Base-by-base conservation (phyloP, 257 asterid species). In the Cruciata laevipes region DNA sequence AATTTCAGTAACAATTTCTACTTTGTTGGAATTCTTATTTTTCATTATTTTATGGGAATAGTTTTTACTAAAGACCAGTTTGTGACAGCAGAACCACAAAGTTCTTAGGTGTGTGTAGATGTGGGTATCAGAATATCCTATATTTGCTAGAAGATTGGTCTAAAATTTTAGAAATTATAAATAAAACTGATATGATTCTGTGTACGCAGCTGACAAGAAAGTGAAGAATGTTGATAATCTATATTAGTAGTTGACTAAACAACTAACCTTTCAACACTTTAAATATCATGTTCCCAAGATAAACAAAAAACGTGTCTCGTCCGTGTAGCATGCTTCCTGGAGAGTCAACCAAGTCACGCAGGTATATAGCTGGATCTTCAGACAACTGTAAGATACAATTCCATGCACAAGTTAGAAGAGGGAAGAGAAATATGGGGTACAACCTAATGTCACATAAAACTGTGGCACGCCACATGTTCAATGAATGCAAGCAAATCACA, bases 351-450 rank as follows among this genome's bases (percentile, higher is more conserved):
- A 82, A 95, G 59, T 83, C 79, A 75, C 72, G 83, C 75, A 93
- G 75, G 67, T 69, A 69, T 44, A 63, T 67, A 75, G 85, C 78
- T 17, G 99, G 96, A 67, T 93, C 95, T 69, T 86, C 90, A 56
- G 76, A 69, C 69, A 93, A 85, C 99, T 93, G 96, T 66, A 60
- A 71, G 24, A 67, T 33, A 72, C 66, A 73, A 75, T 73, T 64
- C 69, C 27, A 49, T 31, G 53, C 57, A 66, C 17, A 31, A n/a
- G 25, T 55, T 14, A 65, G 32, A 62, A 33, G 38, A 57, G 11
- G 9, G 30, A 62, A 33, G 38, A 57, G n/a, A 18, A 8, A 63
- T 30, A 24, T 7, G 13, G 27, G 9, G 1, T 12, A 49, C 24
- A 12, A 67, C n/a, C 40, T 31, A 20, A 3, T 31, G 21, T 47